A percentile compares a stretch with the other conserved stretches of the same genome.
Evolutionary conservation across 345 rosid species (phyloP).

Genomic region (Dovyalis caffra): DNA sequence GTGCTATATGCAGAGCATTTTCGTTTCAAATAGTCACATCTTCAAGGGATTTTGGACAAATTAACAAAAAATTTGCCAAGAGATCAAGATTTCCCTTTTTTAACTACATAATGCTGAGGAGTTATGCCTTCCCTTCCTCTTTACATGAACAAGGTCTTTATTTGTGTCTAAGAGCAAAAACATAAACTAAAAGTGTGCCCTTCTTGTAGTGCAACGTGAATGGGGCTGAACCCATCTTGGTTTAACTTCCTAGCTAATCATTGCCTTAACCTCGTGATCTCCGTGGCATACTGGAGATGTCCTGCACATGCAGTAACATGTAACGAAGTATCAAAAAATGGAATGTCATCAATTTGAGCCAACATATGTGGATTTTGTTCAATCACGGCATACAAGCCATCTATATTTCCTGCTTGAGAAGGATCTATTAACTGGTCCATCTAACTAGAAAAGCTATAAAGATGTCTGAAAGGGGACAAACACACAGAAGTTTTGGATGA

Average conservation of each 20-base stretch:
- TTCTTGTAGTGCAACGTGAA: constrained; percentile 31
- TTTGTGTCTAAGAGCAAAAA: constrained; percentile 4
- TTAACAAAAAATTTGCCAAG: not conserved
- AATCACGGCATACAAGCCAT: constrained; percentile 22
- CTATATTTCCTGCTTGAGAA: constrained; percentile 22
- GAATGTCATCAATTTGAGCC: constrained; percentile 6
- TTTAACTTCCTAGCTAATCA: constrained; percentile 35
- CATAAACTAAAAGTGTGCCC: constrained; percentile 1
- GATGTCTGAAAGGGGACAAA: no score
- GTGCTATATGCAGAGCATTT: constrained; percentile 25
- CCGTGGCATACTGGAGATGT: constrained; percentile 26
- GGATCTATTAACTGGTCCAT: not conserved
- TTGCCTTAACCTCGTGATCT: constrained; percentile 34
- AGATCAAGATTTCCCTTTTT: not conserved
- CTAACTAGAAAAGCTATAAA: no score
- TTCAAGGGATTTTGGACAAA: constrained; percentile 23
- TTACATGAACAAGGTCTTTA: constrained; percentile 14
- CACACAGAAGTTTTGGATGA: no score
- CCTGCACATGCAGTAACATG: constrained; percentile 37
- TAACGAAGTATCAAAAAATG: constrained; percentile 36
- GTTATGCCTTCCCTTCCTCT: constrained; percentile 27
- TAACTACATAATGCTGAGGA: constrained; percentile 9
- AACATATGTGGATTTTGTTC: constrained; percentile 21
- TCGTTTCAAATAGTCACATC: constrained; percentile 10
- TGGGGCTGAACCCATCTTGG: constrained; percentile 25